Base-by-base conservation (phyloP, 371 early-diverging fungal species). In the Mortierella sp. region DNA sequence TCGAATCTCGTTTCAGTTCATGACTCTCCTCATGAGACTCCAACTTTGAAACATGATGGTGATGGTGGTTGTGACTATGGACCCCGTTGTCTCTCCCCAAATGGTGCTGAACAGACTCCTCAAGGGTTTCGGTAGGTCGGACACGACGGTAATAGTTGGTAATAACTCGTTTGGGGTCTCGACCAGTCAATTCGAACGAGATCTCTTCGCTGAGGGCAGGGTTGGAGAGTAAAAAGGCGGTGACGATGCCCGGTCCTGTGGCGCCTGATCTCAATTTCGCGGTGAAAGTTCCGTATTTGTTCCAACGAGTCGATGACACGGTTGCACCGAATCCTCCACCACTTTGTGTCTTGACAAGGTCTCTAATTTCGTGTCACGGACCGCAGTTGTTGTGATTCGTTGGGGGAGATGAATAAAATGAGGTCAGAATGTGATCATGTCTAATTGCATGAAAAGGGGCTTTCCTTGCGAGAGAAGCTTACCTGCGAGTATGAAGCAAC, bases 251-350 rank as follows among this genome's bases (percentile, higher is more conserved):
- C 0, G 82, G 82, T 1, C 86, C 86, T 1, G 82, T 86, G 16
- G 86, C 70, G 0, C 82, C 86, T 5, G 86, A 82, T 41, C 55
- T 86, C 74, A 86, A 32, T 46, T 86, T 86, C 21, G 77, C 78
- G 38, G 78, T 51, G 38, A 86, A 86, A 2, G 82, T 75, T 3
- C 86, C 86, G 35, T 82, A 86, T 51, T 77, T 74, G 80, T 72
- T 82, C 86, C 86, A 86, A 56, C 86, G 86, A 0, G 86, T 86
- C 0, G 86, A 79, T 16, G 82, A 79, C 2, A 86, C 63, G 4
- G 82, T 79, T 6, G 86, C 82, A 24, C 86, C 86, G 48, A 86
- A 86, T 2, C 86, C 86, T 38, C 86, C 86, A 18, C 86, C 86
- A 46, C 86, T 86, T 41, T 77, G 79, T 46, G 86, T 82, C 70